These are phyloP conservation scores for Aschersonia sp. DNA, from an alignment of 2,329 filamentous ascomycete genomes.

Conservation along the genomic window DNA sequence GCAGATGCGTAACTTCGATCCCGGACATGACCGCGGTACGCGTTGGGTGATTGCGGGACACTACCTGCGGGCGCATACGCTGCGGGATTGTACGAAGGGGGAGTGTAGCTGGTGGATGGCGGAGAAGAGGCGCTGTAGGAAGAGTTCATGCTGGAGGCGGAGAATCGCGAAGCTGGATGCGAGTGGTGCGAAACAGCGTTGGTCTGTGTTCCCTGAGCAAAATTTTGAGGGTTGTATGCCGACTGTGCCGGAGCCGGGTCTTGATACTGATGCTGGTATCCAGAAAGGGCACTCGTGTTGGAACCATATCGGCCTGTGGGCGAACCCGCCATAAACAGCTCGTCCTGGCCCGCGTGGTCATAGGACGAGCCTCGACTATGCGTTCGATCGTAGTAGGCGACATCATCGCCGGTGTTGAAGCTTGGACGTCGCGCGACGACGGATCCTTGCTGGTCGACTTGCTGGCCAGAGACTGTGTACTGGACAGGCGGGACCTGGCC, in stretches of 20 bases:
- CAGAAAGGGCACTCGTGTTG: constrained; percentile 29
- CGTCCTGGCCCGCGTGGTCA: constrained; percentile 29
- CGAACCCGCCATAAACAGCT: constrained; percentile 45
- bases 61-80: constrained; percentile 34
- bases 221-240: constrained; percentile 60
- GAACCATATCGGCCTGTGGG: constrained; percentile 21
- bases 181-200: constrained; percentile 35
- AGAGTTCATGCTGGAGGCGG: constrained; percentile 17
- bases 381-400: constrained; percentile 31
- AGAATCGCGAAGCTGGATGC: constrained; percentile 24
- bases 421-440: constrained; percentile 43
- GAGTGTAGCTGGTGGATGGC: constrained; percentile 30
- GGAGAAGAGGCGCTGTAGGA: constrained; percentile 12
- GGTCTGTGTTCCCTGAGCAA: constrained; percentile 35
- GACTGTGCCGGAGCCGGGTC: constrained; percentile 25
- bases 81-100: constrained; percentile 43
- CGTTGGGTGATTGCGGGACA: constrained; percentile 34
- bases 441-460: constrained; percentile 3
- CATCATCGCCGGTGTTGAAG: constrained; percentile 66
- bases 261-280: constrained; percentile 38
- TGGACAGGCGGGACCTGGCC: constrained; percentile 53
- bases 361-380: constrained; percentile 6
- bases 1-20: constrained; percentile 25
- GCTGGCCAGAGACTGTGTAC: constrained; percentile 36
- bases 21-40: constrained; percentile 24